These are phyloP conservation scores for Alternaria triticina DNA, from an alignment of 2,329 filamentous ascomycete species.

Conservation along the genomic window DNA sequence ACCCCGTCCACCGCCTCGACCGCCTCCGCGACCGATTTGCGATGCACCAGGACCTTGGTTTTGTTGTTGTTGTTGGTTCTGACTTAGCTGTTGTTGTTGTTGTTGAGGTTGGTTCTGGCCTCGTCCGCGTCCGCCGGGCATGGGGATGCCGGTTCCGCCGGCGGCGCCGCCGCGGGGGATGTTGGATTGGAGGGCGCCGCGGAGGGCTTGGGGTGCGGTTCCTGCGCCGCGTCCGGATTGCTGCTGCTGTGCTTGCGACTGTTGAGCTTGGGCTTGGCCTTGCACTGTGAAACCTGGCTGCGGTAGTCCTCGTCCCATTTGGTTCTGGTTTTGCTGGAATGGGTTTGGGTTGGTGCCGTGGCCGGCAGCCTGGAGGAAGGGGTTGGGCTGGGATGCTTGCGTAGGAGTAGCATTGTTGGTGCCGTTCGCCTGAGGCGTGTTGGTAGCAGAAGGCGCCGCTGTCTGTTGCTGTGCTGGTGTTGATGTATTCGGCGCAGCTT, in stretches of 20 bases:
- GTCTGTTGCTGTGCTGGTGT: constrained; percentile 23
- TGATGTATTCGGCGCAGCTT: constrained; percentile 6
- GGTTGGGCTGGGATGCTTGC: constrained; percentile 16
- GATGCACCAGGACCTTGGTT: constrained; percentile 18
- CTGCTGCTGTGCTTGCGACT: constrained; percentile 27
- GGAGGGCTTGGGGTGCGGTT: constrained; percentile 36
- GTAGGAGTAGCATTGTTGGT: constrained; percentile 11
- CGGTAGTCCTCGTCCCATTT: constrained; percentile 27
- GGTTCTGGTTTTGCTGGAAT: constrained; percentile 18
- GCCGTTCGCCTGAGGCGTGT: constrained; percentile 23
- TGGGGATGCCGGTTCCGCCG: constrained; percentile 36
- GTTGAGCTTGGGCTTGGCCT: constrained; percentile 19
- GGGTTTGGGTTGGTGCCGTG: constrained; percentile 16
- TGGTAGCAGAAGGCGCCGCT: background rate
- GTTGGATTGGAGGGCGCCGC: constrained; percentile 33
- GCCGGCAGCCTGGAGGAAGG: constrained; percentile 19
- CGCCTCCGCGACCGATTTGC: constrained; percentile 38
- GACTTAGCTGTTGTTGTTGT: background rate
- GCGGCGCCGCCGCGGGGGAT: constrained; percentile 41
- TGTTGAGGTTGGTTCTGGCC: constrained; percentile 18
- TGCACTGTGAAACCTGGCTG: constrained; percentile 32
- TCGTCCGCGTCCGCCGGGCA: constrained; percentile 37
- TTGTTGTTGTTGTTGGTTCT: constrained; percentile 21
- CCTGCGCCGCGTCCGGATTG: constrained; percentile 13
- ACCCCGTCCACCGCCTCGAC: constrained; percentile 32